A percentile compares a stretch with the other conserved stretches of the same genome.
Conservation (phyloP, 2,329 filamentous ascomycete species). For the Botrytis aclada region DNA sequence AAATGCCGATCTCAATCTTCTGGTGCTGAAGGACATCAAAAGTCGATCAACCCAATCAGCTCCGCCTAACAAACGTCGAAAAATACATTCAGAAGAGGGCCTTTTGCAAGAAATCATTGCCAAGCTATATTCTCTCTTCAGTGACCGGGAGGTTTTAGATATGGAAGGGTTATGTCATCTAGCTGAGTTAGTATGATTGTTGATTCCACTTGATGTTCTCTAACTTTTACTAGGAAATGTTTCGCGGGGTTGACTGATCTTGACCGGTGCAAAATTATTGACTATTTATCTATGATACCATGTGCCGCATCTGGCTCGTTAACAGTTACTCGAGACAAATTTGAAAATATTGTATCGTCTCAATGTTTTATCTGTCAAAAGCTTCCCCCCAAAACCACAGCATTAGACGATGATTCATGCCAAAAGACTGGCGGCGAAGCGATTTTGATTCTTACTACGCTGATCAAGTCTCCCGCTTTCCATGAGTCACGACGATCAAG, state of each 20-base stretch:
- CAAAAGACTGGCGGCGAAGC: slow-evolving; percentile 40
- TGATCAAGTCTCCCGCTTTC: slow-evolving; percentile 47
- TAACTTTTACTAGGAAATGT: slow-evolving; percentile 31
- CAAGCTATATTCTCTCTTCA: slow-evolving; percentile 39
- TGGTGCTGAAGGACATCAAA: slow-evolving; percentile 23
- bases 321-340: slow-evolving; percentile 29
- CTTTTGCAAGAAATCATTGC: slow-evolving; percentile 38
- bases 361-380: slow-evolving; percentile 37
- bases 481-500: slow-evolving; percentile 57
- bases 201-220: not conserved
- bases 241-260: slow-evolving; percentile 49
- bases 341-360: slow-evolving; percentile 31
- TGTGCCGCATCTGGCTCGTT: slow-evolving; percentile 54
- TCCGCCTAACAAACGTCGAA: slow-evolving; percentile 35
- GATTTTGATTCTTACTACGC: slow-evolving; percentile 45
- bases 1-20: slow-evolving; percentile 27
- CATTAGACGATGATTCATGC: slow-evolving; percentile 23
- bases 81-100: slow-evolving; percentile 34
- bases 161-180: slow-evolving; percentile 43
- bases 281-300: slow-evolving; percentile 53
- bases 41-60: slow-evolving; percentile 1
- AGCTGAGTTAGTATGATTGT: slow-evolving; percentile 46
- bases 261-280: slow-evolving; percentile 51
- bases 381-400: slow-evolving; percentile 20
- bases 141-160: slow-evolving; percentile 36